phyloP scores from a whole-genome alignment of 192 early-diverging fungal species.

The Coemansia sp. region DNA sequence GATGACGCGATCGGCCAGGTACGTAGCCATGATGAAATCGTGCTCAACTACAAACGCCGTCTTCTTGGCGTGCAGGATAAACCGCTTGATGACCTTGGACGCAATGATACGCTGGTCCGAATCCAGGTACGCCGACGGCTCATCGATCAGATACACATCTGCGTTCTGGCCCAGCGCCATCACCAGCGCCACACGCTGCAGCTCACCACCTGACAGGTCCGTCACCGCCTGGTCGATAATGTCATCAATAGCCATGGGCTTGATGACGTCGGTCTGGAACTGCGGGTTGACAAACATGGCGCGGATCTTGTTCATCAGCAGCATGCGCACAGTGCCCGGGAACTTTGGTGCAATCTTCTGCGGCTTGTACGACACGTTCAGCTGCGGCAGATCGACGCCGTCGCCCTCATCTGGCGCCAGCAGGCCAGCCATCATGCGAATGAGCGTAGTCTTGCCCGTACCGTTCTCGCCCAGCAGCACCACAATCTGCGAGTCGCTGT shows the following conservation, averaged over 20 bases:
- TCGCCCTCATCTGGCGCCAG: constrained; percentile 74
- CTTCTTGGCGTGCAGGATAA: constrained; percentile 93
- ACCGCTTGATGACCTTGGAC: constrained; percentile 97
- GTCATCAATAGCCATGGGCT: constrained; percentile 89
- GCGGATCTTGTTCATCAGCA: constrained; percentile 87
- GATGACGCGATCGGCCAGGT: constrained; percentile 94
- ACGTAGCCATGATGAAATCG: constrained; percentile 99
- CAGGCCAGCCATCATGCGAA: constrained; percentile 85
- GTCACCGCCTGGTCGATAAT: constrained; percentile 89
- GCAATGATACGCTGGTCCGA: constrained; percentile 99
- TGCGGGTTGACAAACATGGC: constrained; percentile 83
- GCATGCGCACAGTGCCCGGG: constrained; percentile 85
- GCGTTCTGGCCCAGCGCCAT: constrained; percentile 85
- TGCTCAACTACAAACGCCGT: constrained; percentile 99
- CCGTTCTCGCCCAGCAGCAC: constrained; percentile 99
- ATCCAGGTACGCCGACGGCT: constrained; percentile 96
- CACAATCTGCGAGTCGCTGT: constrained; percentile 96
- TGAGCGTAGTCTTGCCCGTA: constrained; percentile 97
- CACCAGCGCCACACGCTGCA: constrained; percentile 97
- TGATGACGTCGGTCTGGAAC: constrained; percentile 95
- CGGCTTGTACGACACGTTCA: constrained; percentile 94
- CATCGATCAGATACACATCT: constrained; percentile 97
- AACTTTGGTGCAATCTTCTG: constrained; percentile 98
- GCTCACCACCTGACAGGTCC: constrained; percentile 94
- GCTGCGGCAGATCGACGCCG: constrained; percentile 73